A percentile compares a stretch with the other conserved stretches of the same genome.
Conservation (phyloP, 2,329 filamentous ascomycete genomes). For the Sordariomycetes sp. region DNA sequence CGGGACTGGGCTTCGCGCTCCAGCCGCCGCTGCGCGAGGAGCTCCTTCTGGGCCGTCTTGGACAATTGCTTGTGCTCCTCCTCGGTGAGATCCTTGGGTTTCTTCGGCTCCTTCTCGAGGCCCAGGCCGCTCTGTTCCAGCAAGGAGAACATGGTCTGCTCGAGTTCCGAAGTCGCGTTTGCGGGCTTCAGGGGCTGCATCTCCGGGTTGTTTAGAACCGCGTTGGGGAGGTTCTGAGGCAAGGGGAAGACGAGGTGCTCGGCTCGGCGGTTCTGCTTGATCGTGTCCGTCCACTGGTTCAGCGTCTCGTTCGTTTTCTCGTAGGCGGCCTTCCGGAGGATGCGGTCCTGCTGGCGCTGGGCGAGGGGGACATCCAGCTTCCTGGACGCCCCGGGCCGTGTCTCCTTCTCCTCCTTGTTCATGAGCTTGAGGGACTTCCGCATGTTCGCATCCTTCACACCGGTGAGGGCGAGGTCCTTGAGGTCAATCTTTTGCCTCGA, state of each 20-base stretch:
- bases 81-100: constrained; percentile 52
- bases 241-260: constrained; percentile 87
- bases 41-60: constrained; percentile 60
- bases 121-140: constrained; percentile 79
- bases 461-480: constrained; percentile 61
- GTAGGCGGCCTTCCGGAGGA: constrained; percentile 75
- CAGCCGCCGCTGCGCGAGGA: constrained; percentile 64
- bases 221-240: constrained; percentile 55
- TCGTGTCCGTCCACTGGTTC: constrained; percentile 85
- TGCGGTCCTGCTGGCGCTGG: constrained; percentile 73
- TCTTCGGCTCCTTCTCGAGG: constrained; percentile 30
- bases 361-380: constrained; percentile 77
- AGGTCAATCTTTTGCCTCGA: constrained; percentile 55
- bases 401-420: constrained; percentile 47
- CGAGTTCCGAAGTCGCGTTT: constrained; percentile 66
- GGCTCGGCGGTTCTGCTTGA: constrained; percentile 84
- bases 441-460: constrained; percentile 62
- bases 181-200: constrained; percentile 54
- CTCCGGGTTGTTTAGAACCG: constrained; percentile 49
- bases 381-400: constrained; percentile 33
- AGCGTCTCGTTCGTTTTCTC: constrained; percentile 87
- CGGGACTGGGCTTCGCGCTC: constrained; percentile 78
- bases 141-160: constrained; percentile 77
- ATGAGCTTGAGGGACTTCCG: constrained; percentile 73
- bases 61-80: constrained; percentile 64